Evolutionary conservation across 192 early-diverging fungal genomes (phyloP).

Genomic region (Allomyces macrogynus): DNA sequence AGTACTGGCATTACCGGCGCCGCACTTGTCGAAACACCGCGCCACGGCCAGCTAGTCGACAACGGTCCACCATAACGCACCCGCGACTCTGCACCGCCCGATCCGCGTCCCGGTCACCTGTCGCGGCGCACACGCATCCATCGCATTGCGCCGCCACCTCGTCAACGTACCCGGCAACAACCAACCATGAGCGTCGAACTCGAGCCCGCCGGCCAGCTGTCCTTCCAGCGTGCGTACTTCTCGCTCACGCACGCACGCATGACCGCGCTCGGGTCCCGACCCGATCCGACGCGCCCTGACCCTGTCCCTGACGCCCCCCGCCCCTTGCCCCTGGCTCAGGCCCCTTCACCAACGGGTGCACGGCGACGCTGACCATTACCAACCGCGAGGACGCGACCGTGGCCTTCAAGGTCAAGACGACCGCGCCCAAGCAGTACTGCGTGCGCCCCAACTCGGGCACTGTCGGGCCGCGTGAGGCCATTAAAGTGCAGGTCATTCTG

Average conservation of each 20-base stretch:
- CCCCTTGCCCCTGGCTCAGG: slow-evolving; percentile 14
- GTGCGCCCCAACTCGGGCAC: slow-evolving; percentile 81
- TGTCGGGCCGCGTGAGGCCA: slow-evolving; percentile 39
- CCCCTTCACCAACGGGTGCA: slow-evolving; percentile 38
- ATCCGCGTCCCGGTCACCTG: no score
- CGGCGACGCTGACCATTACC: slow-evolving; percentile 30
- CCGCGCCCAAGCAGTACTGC: slow-evolving; percentile 91
- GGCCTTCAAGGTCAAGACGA: slow-evolving; percentile 98
- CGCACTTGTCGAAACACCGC: no score
- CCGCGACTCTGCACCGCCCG: no score
- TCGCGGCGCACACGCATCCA: no score
- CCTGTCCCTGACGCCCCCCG: background rate
- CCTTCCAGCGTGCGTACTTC: slow-evolving; percentile 33
- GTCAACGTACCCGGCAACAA: background rate
- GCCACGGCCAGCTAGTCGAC: no score
- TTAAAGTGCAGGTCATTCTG: slow-evolving; percentile 67
- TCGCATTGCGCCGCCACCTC: no score
- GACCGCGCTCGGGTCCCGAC: background rate
- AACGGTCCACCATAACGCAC: no score
- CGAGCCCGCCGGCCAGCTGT: slow-evolving; percentile 29
- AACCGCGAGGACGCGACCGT: slow-evolving; percentile 46
- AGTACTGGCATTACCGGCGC: no score
- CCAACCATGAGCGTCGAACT: slow-evolving; percentile 35
- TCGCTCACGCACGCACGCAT: background rate
- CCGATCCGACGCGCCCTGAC: background rate